Evolutionary conservation across 2,329 filamentous ascomycete species (phyloP), one percentile per base, ranked within the genome.

Genomic region (Trichoderma arundinaceum): DNA sequence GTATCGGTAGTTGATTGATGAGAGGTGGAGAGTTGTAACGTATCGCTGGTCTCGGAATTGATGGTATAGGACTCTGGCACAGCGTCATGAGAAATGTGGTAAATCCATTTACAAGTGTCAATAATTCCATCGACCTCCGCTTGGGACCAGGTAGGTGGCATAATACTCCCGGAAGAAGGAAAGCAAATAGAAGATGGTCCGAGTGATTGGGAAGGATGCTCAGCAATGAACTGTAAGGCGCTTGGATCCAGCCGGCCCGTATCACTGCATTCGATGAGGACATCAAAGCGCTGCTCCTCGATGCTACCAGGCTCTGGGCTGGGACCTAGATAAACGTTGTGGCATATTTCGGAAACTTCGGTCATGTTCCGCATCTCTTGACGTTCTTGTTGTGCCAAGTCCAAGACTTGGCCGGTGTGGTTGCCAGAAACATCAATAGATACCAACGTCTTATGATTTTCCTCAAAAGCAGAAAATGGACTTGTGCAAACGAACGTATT

Each of bases 321-420:
- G 2, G 92, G 92, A 0, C 95, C 95, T 67, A 97, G 83, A 86
- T 90, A 98, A 32, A 98, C 92, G 74, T 97, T 97, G 70, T 86
- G 84, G 61, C 92, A 89, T 68, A 98, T 96, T 76, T 97, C 91
- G 0, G 93, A 93, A 3, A 94, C 90, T 72, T 88, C 88, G 10
- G 94, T 94, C 94, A 98, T 97, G 66, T 85, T 85, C 76, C 91
- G 93, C 94, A 99, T 98, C 79, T 99, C 95, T 57, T 87, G 79
- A 65, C 94, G 86, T 77, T 99, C 95, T 80, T 92, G 92, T 71
- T 91, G 89, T 74, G 92, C 92, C 75, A 99, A 95, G 77, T 98
- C 94, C 72, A 96, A 83, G 28, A 95, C 88, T 17, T 89, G 86
- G 33, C 91, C 92, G 0, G 92, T 96, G 72, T 89, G 79, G 46